A percentile compares a stretch with the other conserved stretches of the same genome.
These are phyloP conservation scores for Melastoma candidum DNA, from an alignment of 441 rosid species.

Conservation along the genomic window DNA sequence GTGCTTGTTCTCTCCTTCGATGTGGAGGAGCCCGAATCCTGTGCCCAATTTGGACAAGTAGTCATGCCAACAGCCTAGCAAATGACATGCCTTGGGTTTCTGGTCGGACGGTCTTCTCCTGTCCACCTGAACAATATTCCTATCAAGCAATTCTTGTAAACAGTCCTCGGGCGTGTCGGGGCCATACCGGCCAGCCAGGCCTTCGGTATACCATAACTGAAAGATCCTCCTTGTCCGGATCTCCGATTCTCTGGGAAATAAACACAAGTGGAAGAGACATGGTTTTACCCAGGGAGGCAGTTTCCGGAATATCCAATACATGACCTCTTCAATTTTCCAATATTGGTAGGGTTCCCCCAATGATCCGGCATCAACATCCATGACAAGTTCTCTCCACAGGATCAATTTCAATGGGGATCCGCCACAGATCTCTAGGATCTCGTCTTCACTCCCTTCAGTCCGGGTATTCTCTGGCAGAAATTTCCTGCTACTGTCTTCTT, in stretches of 20 bases:
- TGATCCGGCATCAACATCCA: no score
- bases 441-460: no score
- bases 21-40: background rate
- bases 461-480: no score
- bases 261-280: conserved; percentile 3
- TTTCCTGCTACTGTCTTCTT: no score
- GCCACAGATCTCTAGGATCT: no score
- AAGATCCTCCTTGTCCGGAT: conserved; percentile 2
- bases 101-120: background rate
- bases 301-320: background rate
- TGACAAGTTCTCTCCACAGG: no score
- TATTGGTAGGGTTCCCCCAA: no score
- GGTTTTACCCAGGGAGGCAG: conserved; percentile 6
- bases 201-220: background rate
- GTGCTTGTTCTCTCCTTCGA: background rate
- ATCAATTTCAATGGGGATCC: no score
- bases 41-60: background rate
- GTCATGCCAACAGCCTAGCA: background rate
- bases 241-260: no score
- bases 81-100: background rate
- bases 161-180: background rate
- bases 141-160: background rate
- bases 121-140: conserved; percentile 7
- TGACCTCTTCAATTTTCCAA: no score
- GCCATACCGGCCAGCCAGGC: background rate